Conservation (phyloP, 257 asterid genomes). For the Striga asiatica region DNA sequence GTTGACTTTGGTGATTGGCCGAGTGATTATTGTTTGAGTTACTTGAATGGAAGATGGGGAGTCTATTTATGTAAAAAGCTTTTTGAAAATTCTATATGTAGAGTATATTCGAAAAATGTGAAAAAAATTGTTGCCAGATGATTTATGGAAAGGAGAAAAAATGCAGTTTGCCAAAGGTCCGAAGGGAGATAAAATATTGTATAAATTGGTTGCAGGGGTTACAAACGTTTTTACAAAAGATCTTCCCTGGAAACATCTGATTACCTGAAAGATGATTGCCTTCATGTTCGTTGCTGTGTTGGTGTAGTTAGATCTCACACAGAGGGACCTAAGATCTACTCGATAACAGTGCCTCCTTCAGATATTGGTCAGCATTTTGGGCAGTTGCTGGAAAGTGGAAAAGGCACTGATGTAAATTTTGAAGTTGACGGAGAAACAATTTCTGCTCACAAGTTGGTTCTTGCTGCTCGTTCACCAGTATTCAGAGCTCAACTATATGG, state of each 20-base stretch:
- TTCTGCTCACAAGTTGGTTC: slow-evolving; percentile 83
- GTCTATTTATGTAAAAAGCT: not conserved
- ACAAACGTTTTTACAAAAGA: slow-evolving; percentile 73
- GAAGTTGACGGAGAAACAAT: slow-evolving; percentile 66
- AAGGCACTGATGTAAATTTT: slow-evolving; percentile 58
- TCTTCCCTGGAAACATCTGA: slow-evolving; percentile 69
- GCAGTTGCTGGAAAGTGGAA: slow-evolving; percentile 64
- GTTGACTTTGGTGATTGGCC: not conserved
- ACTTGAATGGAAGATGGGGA: not conserved
- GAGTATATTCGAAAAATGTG: not conserved
- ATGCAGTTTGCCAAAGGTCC: not conserved
- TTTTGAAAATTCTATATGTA: not conserved
- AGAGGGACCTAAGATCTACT: slow-evolving; percentile 69
- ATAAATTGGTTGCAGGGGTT: slow-evolving; percentile 61
- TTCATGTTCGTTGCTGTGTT: slow-evolving; percentile 78
- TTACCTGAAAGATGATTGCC: slow-evolving; percentile 81
- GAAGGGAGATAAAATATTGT: not conserved
- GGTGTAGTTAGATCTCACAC: slow-evolving; percentile 88
- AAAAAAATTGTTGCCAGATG: not conserved
- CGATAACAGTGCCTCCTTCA: slow-evolving; percentile 71
- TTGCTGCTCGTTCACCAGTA: slow-evolving; percentile 95
- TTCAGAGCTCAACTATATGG: slow-evolving; percentile 91
- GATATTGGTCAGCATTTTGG: slow-evolving; percentile 85
- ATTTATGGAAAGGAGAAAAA: not conserved
- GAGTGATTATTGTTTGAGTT: not conserved